Percentiles rank a stretch among this genome's conserved stretches.
These are phyloP conservation scores for Xylariaceae sp. DNA, from an alignment of 2,329 filamentous ascomycete species.

Conservation along the genomic window DNA sequence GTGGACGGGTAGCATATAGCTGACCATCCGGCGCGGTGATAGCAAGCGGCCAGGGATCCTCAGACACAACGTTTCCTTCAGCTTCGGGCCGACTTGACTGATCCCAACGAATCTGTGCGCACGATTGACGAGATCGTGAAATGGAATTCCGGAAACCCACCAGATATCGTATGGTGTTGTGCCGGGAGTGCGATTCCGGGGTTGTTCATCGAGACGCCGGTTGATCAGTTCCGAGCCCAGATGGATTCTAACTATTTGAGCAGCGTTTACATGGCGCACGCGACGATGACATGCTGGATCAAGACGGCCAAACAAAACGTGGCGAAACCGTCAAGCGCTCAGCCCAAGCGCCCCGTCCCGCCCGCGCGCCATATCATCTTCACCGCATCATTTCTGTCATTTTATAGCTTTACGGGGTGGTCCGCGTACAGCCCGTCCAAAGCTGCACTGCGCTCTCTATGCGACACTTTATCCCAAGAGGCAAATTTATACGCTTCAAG, in stretches of 20 bases:
- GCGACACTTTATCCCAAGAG: constrained; percentile 63
- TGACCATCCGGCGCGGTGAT: constrained; percentile 6
- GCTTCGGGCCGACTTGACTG: constrained; percentile 62
- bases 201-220: constrained; percentile 37
- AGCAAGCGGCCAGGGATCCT: constrained; percentile 48
- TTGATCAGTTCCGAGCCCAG: constrained; percentile 33
- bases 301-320: constrained; percentile 2
- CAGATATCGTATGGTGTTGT: constrained; percentile 63
- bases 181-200: constrained; percentile 57
- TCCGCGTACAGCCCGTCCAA: constrained; percentile 62
- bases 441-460: constrained; percentile 60
- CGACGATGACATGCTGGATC: constrained; percentile 32
- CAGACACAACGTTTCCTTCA: constrained; percentile 57
- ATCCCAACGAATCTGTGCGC: constrained; percentile 51
- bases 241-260: constrained; percentile 42
- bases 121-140: constrained; percentile 54
- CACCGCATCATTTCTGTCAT: constrained; percentile 59
- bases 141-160: constrained; percentile 56
- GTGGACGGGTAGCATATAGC: neutral
- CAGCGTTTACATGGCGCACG: constrained; percentile 38
- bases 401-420: constrained; percentile 62
- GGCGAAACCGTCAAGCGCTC: neutral
- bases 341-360: neutral
- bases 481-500: constrained; percentile 36
- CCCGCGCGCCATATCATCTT: constrained; percentile 59